A percentile compares a stretch with the other conserved stretches of the same genome.
Conservation (phyloP, 345 rosid genomes). For the Eucalyptus sp. region DNA sequence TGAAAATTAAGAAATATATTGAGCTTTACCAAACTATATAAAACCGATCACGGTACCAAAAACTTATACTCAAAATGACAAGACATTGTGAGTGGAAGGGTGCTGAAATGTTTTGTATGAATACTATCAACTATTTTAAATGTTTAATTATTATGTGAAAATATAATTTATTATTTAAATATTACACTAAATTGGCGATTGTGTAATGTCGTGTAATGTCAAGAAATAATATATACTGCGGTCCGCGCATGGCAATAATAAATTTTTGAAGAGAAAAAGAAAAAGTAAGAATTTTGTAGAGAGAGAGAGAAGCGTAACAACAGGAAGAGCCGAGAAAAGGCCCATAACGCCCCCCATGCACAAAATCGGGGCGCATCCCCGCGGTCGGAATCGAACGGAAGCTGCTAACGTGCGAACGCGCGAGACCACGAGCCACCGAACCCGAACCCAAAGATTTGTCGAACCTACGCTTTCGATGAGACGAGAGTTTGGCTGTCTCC, state of each 20-base stretch:
- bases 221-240: not conserved
- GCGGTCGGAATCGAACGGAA: not conserved
- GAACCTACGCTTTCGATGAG: no score
- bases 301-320: not conserved
- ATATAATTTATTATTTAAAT: no score
- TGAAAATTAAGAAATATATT: no score
- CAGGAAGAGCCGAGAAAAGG: not conserved
- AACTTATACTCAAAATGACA: no score
- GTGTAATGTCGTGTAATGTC: not conserved
- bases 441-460: no score
- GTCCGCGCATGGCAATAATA: not conserved
- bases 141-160: no score
- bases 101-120: no score
- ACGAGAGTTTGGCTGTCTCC: not conserved
- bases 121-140: fast-evolving
- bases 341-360: not conserved
- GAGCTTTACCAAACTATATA: no score
- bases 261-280: not conserved
- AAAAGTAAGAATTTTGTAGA: not conserved
- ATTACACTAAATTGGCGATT: fast-evolving
- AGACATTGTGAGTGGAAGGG: no score
- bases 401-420: not conserved
- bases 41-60: no score
- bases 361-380: not conserved
- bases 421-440: no score